A percentile compares a stretch with the other conserved stretches of the same genome.
These are phyloP conservation scores for Jatropha curcas DNA, from an alignment of 345 rosid species.

Conservation along the genomic window DNA sequence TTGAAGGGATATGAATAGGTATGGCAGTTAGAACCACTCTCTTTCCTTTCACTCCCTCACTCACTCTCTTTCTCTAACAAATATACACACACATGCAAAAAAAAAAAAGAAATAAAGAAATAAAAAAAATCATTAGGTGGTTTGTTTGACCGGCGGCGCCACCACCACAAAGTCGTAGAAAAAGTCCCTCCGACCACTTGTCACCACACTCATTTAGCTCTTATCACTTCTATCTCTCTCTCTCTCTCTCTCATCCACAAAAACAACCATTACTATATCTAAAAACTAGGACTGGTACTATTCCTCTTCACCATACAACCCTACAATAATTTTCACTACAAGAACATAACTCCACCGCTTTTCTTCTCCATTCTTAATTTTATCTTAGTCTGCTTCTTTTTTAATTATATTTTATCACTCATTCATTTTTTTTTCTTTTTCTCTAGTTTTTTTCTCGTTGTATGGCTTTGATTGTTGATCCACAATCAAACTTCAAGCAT, in stretches of 20 bases:
- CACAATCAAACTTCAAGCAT: conserved; percentile 47
- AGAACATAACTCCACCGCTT: conserved; percentile 32
- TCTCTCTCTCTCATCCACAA: conserved; percentile 26
- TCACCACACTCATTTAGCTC: conserved; percentile 37
- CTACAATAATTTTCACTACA: conserved; percentile 49
- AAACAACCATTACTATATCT: conserved; percentile 47
- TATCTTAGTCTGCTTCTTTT: background rate
- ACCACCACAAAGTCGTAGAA: conserved; percentile 42
- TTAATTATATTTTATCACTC: too few species aligned
- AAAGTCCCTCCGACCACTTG: conserved; percentile 68
- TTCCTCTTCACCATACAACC: conserved; percentile 46
- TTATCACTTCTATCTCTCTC: conserved; percentile 13
- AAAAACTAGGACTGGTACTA: conserved; percentile 51
- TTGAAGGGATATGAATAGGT: conserved; percentile 60
- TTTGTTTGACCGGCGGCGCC: conserved; percentile 53
- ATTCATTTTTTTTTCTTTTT: background rate
- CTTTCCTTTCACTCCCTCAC: conserved; percentile 4
- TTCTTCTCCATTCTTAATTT: conserved; percentile 20
- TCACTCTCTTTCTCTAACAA: background rate
- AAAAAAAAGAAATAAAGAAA: background rate
- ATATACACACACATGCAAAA: background rate
- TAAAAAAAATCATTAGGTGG: conserved; percentile 37
- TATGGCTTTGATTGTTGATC: conserved; percentile 67
- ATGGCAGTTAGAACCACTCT: conserved; percentile 54
- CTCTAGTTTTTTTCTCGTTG: background rate